Base-by-base conservation (phyloP, 768 basidiomycete genomes). In the Russula griseocarnosa region DNA sequence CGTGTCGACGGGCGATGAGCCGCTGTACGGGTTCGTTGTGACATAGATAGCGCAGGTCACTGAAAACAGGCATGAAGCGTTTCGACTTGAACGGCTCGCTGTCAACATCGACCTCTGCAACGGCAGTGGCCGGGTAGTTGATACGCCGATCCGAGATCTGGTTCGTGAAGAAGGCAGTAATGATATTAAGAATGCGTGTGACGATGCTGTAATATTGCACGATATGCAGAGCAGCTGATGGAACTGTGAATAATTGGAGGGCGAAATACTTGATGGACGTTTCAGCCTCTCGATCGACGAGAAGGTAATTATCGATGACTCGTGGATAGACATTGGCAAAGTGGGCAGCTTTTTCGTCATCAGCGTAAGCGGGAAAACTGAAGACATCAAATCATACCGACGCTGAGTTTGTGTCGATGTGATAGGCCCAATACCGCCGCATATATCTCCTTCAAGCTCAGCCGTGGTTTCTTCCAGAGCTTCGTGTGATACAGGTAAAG, bases 181-280 rank as follows among this genome's bases (percentile, higher is more conserved):
- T 92, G 74, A 98, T 87, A 56, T 85, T 79, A 62, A 96, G 83
- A 20, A 98, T 80, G 18, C 86, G 85, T 3, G 85, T 77, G 65
- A 94, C 83, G 67, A 97, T 83, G 66, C 83, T 80, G 71, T 89
- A 86, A 62, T 86, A 80, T 8, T 81, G 79, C 22, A 91, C 89
- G 55, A 96, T 86, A 69, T 93, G 86, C 1, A 82, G 79, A 6
- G 92, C 87, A 56, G 95, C 85, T 2, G 87, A 89, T 0, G 94
- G 94, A 1, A 93, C 88, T 0, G 94, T 94, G 77, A 97, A 97
- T 38, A 98, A 81, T 71, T 97, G 93, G 6, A 96, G 80, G 18
- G 92, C 90, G 66, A 96, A 91, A 72, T 93, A 94, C 71, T 95
- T 90, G 78, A 98, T 89, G 18, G 92, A 94, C 8, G 92, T 93